These are phyloP conservation scores for Acanthamoeba healyi DNA, from an alignment of 208 protist species.

Conservation along the genomic window DNA sequence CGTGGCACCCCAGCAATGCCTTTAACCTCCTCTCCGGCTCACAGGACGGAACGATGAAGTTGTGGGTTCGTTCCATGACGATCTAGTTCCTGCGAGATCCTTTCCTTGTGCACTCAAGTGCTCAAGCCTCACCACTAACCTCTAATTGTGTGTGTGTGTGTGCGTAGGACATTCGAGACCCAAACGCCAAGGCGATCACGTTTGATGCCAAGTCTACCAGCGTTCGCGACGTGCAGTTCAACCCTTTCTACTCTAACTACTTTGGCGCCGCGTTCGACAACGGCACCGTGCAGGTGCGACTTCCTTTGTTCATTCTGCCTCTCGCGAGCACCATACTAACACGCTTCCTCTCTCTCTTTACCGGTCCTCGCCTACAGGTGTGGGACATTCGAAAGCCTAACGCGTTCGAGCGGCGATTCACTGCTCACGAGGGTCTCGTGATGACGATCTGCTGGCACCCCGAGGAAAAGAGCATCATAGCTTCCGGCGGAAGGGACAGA, in stretches of 20 bases:
- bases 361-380: slow-evolving; percentile 51
- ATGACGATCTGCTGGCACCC: slow-evolving; percentile 89
- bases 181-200: slow-evolving; percentile 78
- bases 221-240: slow-evolving; percentile 89
- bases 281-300: slow-evolving; percentile 82
- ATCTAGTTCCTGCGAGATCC: no score
- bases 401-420: slow-evolving; percentile 67
- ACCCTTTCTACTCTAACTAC: slow-evolving; percentile 76
- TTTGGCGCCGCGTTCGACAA: slow-evolving; percentile 90
- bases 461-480: slow-evolving; percentile 82
- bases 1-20: slow-evolving; percentile 85
- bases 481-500: slow-evolving; percentile 83
- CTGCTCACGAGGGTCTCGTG: slow-evolving; percentile 85
- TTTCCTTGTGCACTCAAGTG: background rate
- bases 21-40: slow-evolving; percentile 85
- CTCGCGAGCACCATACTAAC: background rate
- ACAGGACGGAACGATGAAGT: slow-evolving; percentile 85
- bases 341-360: background rate
- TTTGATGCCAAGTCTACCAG: slow-evolving; percentile 86
- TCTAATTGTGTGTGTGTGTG: slow-evolving; percentile 44
- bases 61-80: slow-evolving; percentile 77
- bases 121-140: slow-evolving; percentile 10
- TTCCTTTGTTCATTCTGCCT: background rate
- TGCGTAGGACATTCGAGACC: slow-evolving; percentile 81
- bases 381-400: slow-evolving; percentile 86